These are phyloP conservation scores for Xylaria sp. DNA, from an alignment of 2,329 filamentous ascomycete genomes.

Conservation along the genomic window DNA sequence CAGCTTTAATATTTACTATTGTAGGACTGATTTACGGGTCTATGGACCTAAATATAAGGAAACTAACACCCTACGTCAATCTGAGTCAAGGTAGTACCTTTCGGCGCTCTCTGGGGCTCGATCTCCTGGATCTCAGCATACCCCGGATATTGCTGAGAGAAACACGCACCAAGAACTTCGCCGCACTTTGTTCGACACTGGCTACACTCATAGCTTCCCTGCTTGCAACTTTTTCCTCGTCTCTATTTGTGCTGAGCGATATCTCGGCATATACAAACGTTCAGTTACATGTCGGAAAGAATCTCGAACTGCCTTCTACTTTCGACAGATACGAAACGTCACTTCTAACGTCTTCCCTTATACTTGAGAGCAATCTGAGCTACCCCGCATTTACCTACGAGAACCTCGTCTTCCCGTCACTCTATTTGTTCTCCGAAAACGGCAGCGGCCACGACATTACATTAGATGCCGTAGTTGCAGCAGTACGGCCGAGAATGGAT, in stretches of 20 bases:
- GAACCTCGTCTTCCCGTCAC: constrained; percentile 43
- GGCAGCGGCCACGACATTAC: background rate
- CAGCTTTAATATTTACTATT: constrained; percentile 1
- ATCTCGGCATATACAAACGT: background rate
- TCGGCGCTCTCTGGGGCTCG: background rate
- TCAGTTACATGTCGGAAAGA: background rate
- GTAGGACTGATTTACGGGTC: background rate
- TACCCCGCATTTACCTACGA: constrained; percentile 54
- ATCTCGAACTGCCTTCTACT: no score
- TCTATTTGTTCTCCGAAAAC: background rate
- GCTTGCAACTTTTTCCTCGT: background rate
- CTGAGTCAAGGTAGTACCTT: constrained; percentile 1
- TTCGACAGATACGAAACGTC: background rate
- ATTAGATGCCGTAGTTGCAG: constrained; percentile 15
- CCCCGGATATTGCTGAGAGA: background rate
- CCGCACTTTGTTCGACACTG: background rate
- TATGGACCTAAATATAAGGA: constrained; percentile 4
- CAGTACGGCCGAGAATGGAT: constrained; percentile 41
- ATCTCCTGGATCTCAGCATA: background rate
- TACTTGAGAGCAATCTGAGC: constrained; percentile 51
- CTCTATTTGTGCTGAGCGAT: constrained; percentile 9
- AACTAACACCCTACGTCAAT: constrained; percentile 14
- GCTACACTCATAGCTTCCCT: background rate
- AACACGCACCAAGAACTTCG: background rate
- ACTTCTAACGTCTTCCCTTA: constrained; percentile 44